Base-by-base conservation (phyloP, 345 rosid genomes). In the Boechera divaricarpa region DNA sequence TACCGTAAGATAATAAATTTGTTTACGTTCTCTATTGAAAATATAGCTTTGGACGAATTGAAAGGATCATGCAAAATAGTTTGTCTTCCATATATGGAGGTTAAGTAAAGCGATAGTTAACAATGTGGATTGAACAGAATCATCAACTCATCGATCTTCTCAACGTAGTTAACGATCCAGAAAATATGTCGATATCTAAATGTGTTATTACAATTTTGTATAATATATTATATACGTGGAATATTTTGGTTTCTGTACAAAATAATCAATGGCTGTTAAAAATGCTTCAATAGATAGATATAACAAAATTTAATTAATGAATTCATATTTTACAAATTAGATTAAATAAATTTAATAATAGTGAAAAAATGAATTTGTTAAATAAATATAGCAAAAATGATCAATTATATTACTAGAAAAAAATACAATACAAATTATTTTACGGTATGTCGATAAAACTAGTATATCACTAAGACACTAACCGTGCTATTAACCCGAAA, bases 1-100 rank as follows among this genome's bases (percentile, higher is more conserved):
- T 53, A 31, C 6, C 29, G 11, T 63, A 62, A 15, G 69, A 63
- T 63, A 62, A 53, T 29, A 53, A 53, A 1, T 74, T 42, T 44
- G 63, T 42, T 54, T 62, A 6, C 35, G 1, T 33, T 51, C 31
- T n/a, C 3, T 52, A 49, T 51, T n/a, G 51, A 35, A 26, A 15
- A 35, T 13, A 12, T 3, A 70, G 15, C n/a, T 47, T 35, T 36
- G 5, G 41, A 38, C 13, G 21, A 29, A 55, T 8, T 69, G 62
- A 15, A 55, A 69, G 35, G 10, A 54, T 39, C 52, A 29, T 41
- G 39, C 16, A 39, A 29, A 13, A 28, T 41, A 10, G 11, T 29
- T 26, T 15, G 59, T 53, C 21, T 13, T 38, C 36, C 9, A 15
- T 15, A 39, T 12, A 51, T 51, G 18, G 6, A 48, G 11, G 49